Conservation (phyloP, 1,139 yeast species). For the Hansenula lynferdii region DNA sequence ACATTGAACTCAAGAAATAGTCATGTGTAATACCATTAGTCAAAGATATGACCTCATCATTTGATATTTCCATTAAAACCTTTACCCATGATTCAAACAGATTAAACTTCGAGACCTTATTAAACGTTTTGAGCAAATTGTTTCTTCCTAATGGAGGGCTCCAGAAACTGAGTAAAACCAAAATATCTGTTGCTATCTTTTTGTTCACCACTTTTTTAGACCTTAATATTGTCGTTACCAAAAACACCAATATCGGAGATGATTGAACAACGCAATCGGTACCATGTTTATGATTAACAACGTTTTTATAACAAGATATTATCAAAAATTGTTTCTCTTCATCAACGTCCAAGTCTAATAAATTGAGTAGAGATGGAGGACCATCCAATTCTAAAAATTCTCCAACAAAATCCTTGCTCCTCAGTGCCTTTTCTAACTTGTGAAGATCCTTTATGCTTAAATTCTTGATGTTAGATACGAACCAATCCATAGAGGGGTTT, state of each 20-base stretch:
- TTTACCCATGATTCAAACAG: conserved; percentile 67
- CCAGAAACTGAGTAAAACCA: conserved; percentile 41
- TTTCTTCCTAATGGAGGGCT: conserved; percentile 44
- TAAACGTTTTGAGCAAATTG: conserved; percentile 55
- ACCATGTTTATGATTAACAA: conserved; percentile 42
- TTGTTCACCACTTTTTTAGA: conserved; percentile 58
- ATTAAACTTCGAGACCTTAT: conserved; percentile 40
- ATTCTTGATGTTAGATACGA: conserved; percentile 9
- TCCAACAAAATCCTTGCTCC: conserved; percentile 18
- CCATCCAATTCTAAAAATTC: conserved; percentile 18
- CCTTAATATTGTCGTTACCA: conserved; percentile 37
- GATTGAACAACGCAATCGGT: conserved; percentile 41
- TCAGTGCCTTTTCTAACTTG: conserved; percentile 17
- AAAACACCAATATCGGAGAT: conserved; percentile 37
- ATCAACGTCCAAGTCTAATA: conserved; percentile 11
- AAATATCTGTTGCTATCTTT: conserved; percentile 63
- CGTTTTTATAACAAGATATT: conserved; percentile 46
- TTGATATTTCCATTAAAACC: conserved; percentile 52
- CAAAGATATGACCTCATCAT: conserved; percentile 68
- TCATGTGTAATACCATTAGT: conserved; percentile 64
- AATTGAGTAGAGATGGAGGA: conserved; percentile 11
- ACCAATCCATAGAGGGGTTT: conserved; percentile 13
- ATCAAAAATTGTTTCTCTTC: conserved; percentile 46
- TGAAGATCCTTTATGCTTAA: conserved; percentile 16
- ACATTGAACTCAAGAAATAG: conserved; percentile 63